Base-by-base conservation (phyloP, 345 rosid species). In the Jatropha curcas region DNA sequence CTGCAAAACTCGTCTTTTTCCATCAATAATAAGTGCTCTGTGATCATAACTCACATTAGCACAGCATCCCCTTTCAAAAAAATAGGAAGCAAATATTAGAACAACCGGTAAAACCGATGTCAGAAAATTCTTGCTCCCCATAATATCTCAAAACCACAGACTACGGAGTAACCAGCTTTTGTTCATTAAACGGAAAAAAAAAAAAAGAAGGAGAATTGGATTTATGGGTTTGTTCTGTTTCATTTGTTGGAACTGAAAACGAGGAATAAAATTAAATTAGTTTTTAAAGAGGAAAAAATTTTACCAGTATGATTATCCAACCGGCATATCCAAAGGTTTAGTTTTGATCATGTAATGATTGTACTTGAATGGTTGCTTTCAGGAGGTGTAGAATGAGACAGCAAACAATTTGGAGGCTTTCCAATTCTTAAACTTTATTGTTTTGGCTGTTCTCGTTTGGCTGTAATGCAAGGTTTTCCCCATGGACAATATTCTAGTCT, bases 21-120 rank as follows among this genome's bases (percentile, higher is more conserved):
- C 93, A 79, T 84, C 84, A 74, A 88, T 86, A 59, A 88, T 80
- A 53, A 86, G 74, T 4, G 88, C 88, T 70, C 82, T 82, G n/a
- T 84, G 83, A 70, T 87, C 93, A 79, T 87, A 89, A 22, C 85
- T 82, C 58, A 89, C 89, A 2, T 71, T 76, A 19, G 61, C 30
- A 74, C 73, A 75, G 30, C 33, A 33, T 45, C 64, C 84, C 63
- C 27, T 68, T 43, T 67, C 77, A 24, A 77, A 58, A 50, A 73
- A 79, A 60, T n/a, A 69, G 65, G 78, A 72, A 65, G 61, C 71
- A 73, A 84, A 55, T 45, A 74, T 50, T 4, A 75, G 58, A 77
- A 71, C 22, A 30, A 77, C 17, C 25, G 78, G 62, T 16, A 76
- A 70, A 71, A 60, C 55, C 31, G 65, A 66, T 46, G 71, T 61